Conservation (phyloP, 2,329 filamentous ascomycete genomes). For the Cordyceps javanica region DNA sequence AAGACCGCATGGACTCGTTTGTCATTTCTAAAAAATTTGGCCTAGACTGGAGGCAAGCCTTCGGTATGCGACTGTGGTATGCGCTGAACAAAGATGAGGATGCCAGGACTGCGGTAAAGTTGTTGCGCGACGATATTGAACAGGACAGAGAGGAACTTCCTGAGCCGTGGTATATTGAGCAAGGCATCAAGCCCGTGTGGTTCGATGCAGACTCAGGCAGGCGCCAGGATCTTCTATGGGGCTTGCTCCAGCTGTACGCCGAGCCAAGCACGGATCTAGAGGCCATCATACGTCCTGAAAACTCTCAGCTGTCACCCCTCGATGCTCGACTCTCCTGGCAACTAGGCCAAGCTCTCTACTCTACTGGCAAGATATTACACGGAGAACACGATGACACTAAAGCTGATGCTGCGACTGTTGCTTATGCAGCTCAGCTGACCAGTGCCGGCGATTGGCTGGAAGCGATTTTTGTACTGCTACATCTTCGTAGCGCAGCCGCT, state of each 20-base stretch:
- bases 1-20: slow-evolving; percentile 77
- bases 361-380: slow-evolving; percentile 45
- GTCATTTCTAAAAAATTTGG: slow-evolving; percentile 76
- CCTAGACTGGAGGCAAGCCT: slow-evolving; percentile 88
- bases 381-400: slow-evolving; percentile 50
- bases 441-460: slow-evolving; percentile 61
- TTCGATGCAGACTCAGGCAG: slow-evolving; percentile 50
- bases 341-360: slow-evolving; percentile 61
- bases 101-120: slow-evolving; percentile 58
- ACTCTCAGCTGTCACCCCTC: slow-evolving; percentile 67
- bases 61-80: slow-evolving; percentile 89
- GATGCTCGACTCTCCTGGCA: slow-evolving; percentile 80
- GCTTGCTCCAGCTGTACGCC: slow-evolving; percentile 75
- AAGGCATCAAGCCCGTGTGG: slow-evolving; percentile 53
- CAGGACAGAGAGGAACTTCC: slow-evolving; percentile 68
- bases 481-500: slow-evolving; percentile 57
- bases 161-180: slow-evolving; percentile 62
- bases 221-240: slow-evolving; percentile 78
- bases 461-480: slow-evolving; percentile 70
- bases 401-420: slow-evolving; percentile 59
- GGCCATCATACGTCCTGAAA: slow-evolving; percentile 67
- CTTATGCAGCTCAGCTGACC: slow-evolving; percentile 59
- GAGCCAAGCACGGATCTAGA: slow-evolving; percentile 54
- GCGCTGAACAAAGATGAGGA: slow-evolving; percentile 65
- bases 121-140: slow-evolving; percentile 67